Percentiles rank a stretch among this genome's conserved stretches.
These are phyloP conservation scores for Phyllosticta citrichinensis DNA, from an alignment of 2,329 filamentous ascomycete species.

Conservation along the genomic window DNA sequence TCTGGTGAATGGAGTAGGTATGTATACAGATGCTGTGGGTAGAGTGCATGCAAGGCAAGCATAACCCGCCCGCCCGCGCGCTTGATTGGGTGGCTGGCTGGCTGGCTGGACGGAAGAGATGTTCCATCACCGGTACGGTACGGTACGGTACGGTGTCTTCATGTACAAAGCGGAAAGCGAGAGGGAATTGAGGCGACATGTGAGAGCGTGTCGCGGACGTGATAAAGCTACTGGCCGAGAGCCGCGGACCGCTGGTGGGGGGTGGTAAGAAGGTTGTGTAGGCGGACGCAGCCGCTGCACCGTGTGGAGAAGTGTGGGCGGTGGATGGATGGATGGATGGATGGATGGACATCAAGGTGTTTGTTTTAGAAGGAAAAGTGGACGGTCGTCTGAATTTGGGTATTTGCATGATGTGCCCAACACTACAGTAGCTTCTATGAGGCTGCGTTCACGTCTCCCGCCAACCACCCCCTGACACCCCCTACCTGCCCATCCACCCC, in stretches of 20 bases:
- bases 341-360: background rate
- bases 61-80: too few relatives aligned
- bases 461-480: background rate
- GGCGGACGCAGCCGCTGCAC: too few relatives aligned
- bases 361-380: background rate
- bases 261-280: background rate
- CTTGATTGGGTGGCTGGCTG: too few relatives aligned
- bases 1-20: too few relatives aligned
- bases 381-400: background rate
- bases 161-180: background rate
- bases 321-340: background rate
- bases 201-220: background rate
- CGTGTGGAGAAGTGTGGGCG: too few relatives aligned
- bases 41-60: too few relatives aligned
- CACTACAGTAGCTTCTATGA: background rate
- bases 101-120: too few relatives aligned
- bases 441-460: background rate
- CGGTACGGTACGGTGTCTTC: too few relatives aligned
- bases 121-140: too few relatives aligned
- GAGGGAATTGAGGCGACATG: background rate
- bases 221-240: background rate
- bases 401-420: background rate
- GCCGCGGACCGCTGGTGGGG: too few relatives aligned
- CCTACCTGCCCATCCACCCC: slow-evolving; percentile 80
- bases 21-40: too few relatives aligned